phyloP scores from a whole-genome alignment of 2,329 filamentous ascomycete species.

The Diaporthe sp. region DNA sequence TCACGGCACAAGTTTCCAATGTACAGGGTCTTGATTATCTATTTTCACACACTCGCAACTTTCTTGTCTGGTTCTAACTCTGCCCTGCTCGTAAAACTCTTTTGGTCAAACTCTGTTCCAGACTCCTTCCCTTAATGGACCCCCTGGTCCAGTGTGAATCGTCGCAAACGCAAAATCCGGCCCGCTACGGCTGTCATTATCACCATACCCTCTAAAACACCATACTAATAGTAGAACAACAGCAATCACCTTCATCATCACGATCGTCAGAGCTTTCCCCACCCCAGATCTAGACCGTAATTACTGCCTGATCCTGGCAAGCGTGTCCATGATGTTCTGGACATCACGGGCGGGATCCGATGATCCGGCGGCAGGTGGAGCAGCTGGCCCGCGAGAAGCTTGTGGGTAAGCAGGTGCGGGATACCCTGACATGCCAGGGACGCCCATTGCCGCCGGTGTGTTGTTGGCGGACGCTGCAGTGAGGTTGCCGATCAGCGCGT shows the following conservation, averaged over 20 bases:
- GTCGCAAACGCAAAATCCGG: neutral
- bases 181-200: neutral
- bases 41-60: neutral
- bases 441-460: conserved; percentile 19
- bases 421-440: conserved; percentile 42
- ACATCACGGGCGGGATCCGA: conserved; percentile 65
- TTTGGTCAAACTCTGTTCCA: neutral
- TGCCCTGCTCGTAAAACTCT: neutral
- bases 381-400: conserved; percentile 44
- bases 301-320: conserved; percentile 74
- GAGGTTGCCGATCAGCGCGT: conserved; percentile 59
- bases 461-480: conserved; percentile 36
- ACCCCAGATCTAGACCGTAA: too few species aligned
- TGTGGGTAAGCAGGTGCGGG: conserved; percentile 45
- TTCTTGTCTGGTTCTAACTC: conserved; percentile 2
- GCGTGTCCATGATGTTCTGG: conserved; percentile 80
- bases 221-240: conserved; percentile 4
- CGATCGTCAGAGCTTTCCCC: neutral
- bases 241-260: neutral
- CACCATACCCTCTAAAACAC: neutral
- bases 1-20: neutral
- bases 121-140: conserved; percentile 4
- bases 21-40: conserved; percentile 23
- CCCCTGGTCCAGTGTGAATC: neutral
- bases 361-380: conserved; percentile 42